phyloP scores from a whole-genome alignment of 768 basidiomycete genomes.

The Tricholoma bakamatsutake region DNA sequence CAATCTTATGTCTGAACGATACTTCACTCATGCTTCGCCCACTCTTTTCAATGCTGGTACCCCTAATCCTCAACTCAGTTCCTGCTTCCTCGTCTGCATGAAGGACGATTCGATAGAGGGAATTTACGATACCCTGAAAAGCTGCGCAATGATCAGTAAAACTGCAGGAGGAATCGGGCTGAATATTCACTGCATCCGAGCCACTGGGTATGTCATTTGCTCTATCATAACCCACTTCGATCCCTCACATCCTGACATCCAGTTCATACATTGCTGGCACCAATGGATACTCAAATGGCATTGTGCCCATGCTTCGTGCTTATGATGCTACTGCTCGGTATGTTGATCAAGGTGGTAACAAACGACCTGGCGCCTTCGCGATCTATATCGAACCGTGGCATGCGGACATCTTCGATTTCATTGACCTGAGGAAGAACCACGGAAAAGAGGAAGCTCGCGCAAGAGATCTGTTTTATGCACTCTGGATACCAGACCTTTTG shows the following conservation, averaged over 20 bases:
- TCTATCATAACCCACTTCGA: not conserved
- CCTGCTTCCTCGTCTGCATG: constrained; percentile 98
- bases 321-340: constrained; percentile 98
- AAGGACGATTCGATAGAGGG: constrained; percentile 99
- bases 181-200: constrained; percentile 93
- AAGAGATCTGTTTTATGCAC: constrained; percentile 94
- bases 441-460: constrained; percentile 98
- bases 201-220: constrained; percentile 67
- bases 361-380: constrained; percentile 96
- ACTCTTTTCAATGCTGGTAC: constrained; percentile 98
- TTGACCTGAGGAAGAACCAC: constrained; percentile 97
- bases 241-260: constrained; percentile 4
- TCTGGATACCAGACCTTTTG: constrained; percentile 98
- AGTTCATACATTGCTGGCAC: constrained; percentile 99
- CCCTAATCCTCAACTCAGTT: constrained; percentile 89
- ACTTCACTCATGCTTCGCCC: constrained; percentile 97
- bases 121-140: constrained; percentile 98
- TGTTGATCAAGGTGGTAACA: constrained; percentile 98
- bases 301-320: constrained; percentile 98
- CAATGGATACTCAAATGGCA: constrained; percentile 98
- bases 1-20: constrained; percentile 95
- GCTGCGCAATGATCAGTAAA: constrained; percentile 98
- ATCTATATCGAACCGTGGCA: constrained; percentile 99
- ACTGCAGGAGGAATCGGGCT: constrained; percentile 98
- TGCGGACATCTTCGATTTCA: constrained; percentile 93